Conservation (phyloP, 2,329 filamentous ascomycete genomes). For the Allantophomopsis cytisporea region DNA sequence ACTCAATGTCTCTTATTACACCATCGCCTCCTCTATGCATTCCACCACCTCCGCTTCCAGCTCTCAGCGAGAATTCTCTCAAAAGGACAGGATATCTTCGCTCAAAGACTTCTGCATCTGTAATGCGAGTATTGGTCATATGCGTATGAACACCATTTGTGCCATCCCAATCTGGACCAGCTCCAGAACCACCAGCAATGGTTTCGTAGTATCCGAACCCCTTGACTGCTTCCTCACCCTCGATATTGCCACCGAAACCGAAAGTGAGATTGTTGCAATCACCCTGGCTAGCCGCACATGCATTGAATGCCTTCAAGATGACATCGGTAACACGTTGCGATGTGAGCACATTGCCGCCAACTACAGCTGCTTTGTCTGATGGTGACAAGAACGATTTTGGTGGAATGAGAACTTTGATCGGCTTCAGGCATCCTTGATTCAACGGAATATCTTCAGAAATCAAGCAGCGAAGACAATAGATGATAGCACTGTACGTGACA, state of each 20-base stretch:
- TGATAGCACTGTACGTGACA: constrained; percentile 73
- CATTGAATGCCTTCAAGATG: constrained; percentile 66
- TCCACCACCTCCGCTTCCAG: constrained; percentile 9
- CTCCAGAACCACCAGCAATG: constrained; percentile 11
- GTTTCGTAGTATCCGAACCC: constrained; percentile 57
- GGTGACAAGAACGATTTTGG: constrained; percentile 62
- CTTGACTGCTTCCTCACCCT: constrained; percentile 42
- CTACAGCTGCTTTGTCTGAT: constrained; percentile 64
- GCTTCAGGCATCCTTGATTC: constrained; percentile 73
- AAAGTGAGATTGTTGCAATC: constrained; percentile 81
- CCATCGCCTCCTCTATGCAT: constrained; percentile 9
- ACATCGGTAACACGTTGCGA: constrained; percentile 73
- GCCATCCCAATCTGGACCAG: constrained; percentile 9
- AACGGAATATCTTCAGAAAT: constrained; percentile 74
- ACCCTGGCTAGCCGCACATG: constrained; percentile 67
- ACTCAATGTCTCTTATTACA: constrained; percentile 10
- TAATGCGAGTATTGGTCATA: constrained; percentile 81
- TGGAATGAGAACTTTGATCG: constrained; percentile 63
- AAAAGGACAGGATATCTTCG: constrained; percentile 12
- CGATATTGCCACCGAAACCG: constrained; percentile 62
- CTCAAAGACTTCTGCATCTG: constrained; percentile 50
- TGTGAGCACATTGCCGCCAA: constrained; percentile 73
- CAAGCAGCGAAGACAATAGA: constrained; percentile 71
- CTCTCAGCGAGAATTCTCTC: constrained; percentile 9
- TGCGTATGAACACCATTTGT: constrained; percentile 9